Conservation (phyloP, 2,329 filamentous ascomycete species). For the Sporothrix globosa region DNA sequence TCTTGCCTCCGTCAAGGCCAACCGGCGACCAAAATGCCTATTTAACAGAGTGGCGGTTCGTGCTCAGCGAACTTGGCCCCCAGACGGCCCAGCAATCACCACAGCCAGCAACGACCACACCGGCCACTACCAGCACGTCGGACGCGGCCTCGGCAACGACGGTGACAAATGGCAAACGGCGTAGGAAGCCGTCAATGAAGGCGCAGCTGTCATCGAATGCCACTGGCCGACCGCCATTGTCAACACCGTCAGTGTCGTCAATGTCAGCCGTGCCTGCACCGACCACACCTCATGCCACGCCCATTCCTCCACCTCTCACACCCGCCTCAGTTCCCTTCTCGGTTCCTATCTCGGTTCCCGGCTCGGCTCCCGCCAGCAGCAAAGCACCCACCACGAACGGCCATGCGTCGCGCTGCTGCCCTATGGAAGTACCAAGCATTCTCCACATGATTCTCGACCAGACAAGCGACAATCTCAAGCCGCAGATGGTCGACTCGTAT, state of each 20-base stretch:
- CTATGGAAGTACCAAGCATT: conserved; percentile 33
- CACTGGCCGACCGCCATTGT: neutral
- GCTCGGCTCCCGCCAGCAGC: neutral
- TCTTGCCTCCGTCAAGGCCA: conserved; percentile 1
- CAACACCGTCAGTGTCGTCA: neutral
- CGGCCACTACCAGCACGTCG: neutral
- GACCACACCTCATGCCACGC: neutral
- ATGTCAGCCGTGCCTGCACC: neutral
- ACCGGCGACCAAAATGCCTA: neutral
- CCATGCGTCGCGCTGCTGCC: conserved; percentile 31
- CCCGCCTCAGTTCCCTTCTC: neutral
- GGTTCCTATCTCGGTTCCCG: neutral
- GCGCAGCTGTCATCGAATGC: neutral
- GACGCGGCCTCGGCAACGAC: neutral
- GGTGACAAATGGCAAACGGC: conserved; percentile 4
- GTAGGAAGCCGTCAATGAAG: conserved; percentile 27
- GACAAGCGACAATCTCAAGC: conserved; percentile 30
- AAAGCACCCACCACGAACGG: neutral
- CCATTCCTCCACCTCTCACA: neutral
- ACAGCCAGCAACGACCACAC: neutral
- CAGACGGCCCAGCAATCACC: neutral
- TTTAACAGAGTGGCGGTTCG: conserved; percentile 22
- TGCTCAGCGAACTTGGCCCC: neutral
- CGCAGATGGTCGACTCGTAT: conserved; percentile 34
- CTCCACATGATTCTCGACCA: conserved; percentile 35